These are phyloP conservation scores for Boletus subcaerulescens DNA, from an alignment of 768 basidiomycete genomes.

Conservation along the genomic window DNA sequence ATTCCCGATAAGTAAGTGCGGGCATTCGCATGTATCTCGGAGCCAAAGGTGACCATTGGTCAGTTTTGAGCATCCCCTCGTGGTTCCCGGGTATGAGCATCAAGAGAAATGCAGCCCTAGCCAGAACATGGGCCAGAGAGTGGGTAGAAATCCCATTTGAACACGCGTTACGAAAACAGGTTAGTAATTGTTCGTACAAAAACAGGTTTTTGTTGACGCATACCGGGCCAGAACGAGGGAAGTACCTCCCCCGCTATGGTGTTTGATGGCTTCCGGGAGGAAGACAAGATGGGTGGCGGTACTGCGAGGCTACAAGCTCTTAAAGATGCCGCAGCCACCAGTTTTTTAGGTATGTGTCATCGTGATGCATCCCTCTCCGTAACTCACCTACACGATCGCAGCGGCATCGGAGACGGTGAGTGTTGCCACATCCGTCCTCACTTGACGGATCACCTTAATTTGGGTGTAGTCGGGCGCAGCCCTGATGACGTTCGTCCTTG, in stretches of 20 bases:
- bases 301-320: conserved; percentile 2
- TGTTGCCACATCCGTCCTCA: neutral
- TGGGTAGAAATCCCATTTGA: conserved; percentile 28
- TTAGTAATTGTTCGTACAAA: conserved; percentile 1
- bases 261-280: conserved; percentile 11
- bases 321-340: conserved; percentile 16
- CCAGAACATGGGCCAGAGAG: conserved; percentile 3
- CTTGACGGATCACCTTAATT: neutral
- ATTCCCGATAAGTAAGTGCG: conserved; percentile 13
- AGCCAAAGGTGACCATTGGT: neutral
- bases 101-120: conserved; percentile 8
- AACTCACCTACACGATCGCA: neutral
- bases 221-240: conserved; percentile 4
- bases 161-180: conserved; percentile 28
- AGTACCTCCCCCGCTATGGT: conserved; percentile 15
- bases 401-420: conserved; percentile 18
- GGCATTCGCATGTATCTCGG: neutral
- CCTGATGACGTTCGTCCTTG: conserved; percentile 10
- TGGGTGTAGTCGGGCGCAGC: conserved; percentile 8
- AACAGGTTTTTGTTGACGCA: neutral
- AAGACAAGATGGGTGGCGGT: neutral
- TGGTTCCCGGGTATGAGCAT: conserved; percentile 20
- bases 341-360: conserved; percentile 7
- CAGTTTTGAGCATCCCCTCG: conserved; percentile 17
- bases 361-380: neutral